Evolutionary conservation across 2,329 filamentous ascomycete species (phyloP).

Genomic region (Chaetomium olivaceum): DNA sequence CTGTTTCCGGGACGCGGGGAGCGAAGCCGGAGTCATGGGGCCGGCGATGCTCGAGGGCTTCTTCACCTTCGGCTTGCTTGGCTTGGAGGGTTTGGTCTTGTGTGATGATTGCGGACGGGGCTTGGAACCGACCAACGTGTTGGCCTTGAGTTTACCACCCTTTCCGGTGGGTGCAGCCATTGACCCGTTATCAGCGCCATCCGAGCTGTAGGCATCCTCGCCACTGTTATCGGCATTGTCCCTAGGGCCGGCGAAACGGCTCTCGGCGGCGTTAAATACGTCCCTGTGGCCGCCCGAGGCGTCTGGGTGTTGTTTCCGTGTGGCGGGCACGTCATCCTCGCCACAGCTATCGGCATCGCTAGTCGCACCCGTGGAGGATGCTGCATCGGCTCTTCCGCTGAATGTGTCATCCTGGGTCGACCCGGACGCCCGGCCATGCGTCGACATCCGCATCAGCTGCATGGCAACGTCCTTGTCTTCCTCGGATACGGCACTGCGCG

Average conservation of each 20-base stretch:
- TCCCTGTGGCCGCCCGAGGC: conserved; percentile 45
- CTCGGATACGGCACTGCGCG: conserved; percentile 93
- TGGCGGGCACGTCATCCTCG: conserved; percentile 61
- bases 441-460: conserved; percentile 93
- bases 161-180: conserved; percentile 46
- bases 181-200: conserved; percentile 43
- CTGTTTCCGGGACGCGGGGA: conserved; percentile 73
- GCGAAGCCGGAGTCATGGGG: conserved; percentile 64
- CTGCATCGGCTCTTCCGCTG: conserved; percentile 81
- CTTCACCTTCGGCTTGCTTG: conserved; percentile 52
- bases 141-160: conserved; percentile 40
- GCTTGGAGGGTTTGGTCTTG: conserved; percentile 47
- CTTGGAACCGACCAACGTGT: conserved; percentile 41
- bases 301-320: conserved; percentile 60
- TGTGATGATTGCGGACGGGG: conserved; percentile 43
- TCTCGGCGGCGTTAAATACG: conserved; percentile 54
- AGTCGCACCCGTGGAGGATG: conserved; percentile 82
- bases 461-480: conserved; percentile 92
- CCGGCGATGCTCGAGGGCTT: conserved; percentile 47
- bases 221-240: conserved; percentile 52
- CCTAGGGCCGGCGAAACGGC: conserved; percentile 50
- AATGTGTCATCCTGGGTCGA: conserved; percentile 93
- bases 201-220: conserved; percentile 58
- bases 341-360: conserved; percentile 73
- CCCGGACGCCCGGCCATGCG: conserved; percentile 87